Evolutionary conservation across 2,329 filamentous ascomycete genomes (phyloP).

Genomic region (Lasiodiplodia citricola): DNA sequence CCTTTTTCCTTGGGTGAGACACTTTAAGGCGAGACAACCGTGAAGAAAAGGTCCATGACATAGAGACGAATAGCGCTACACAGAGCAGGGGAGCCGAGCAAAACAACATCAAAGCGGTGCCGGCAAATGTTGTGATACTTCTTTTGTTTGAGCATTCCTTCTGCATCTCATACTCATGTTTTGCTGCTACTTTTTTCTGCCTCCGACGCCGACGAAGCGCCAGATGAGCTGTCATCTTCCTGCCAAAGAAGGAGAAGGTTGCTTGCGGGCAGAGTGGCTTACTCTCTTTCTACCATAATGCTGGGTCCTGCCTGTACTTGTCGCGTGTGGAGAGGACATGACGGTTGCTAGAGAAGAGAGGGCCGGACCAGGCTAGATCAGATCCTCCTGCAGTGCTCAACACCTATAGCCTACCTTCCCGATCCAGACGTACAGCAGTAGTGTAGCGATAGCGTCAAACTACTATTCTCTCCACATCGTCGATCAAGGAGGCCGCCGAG

Average conservation of each 20-base stretch:
- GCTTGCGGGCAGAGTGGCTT: not conserved
- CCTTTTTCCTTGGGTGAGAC: not conserved
- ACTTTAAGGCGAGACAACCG: not conserved
- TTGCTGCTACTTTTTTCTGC: not conserved
- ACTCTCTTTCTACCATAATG: not conserved
- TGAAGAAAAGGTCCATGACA: not conserved
- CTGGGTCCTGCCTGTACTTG: not conserved
- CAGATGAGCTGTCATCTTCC: not conserved
- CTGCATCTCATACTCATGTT: not conserved
- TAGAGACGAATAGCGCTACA: not conserved
- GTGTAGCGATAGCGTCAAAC: not conserved
- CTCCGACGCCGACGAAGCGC: not conserved
- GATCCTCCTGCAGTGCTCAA: not conserved
- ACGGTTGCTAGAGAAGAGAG: not conserved
- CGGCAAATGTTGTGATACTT: not conserved
- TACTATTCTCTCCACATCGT: not conserved
- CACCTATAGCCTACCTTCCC: not conserved
- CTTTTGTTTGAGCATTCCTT: not conserved
- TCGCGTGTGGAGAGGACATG: not conserved
- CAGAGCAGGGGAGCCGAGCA: not conserved
- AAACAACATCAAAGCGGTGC: not conserved
- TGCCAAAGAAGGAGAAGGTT: not conserved
- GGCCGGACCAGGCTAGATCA: not conserved
- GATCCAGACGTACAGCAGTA: not conserved
- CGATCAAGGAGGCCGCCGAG: not conserved